Percentiles rank a stretch among this genome's conserved stretches.
These are phyloP conservation scores for Brasilioporus rufonigricans DNA, from an alignment of 768 basidiomycete genomes.

Conservation along the genomic window DNA sequence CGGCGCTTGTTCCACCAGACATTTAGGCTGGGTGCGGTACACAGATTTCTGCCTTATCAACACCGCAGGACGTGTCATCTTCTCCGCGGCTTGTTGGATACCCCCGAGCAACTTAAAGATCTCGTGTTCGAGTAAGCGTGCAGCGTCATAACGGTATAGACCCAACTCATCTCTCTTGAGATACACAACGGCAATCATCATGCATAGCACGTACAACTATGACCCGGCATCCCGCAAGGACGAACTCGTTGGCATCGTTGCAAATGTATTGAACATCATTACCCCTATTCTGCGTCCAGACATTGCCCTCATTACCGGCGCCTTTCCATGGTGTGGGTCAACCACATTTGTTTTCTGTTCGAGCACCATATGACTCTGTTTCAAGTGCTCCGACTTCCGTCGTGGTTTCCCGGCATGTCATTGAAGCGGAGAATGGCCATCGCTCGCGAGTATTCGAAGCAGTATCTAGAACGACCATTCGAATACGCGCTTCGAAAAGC, in stretches of 20 bases:
- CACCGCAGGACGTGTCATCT: too few species aligned
- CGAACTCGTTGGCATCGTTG: not conserved
- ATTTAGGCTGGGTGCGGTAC: conserved; percentile 5
- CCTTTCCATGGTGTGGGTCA: not conserved
- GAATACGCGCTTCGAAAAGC: not conserved
- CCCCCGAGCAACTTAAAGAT: too few species aligned
- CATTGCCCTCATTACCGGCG: not conserved
- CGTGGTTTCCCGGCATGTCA: not conserved
- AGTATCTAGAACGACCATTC: not conserved
- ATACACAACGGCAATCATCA: too few species aligned
- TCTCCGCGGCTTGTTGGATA: too few species aligned
- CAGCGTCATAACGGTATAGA: too few species aligned
- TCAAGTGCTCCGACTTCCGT: not conserved
- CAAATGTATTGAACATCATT: not conserved
- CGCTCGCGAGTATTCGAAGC: not conserved
- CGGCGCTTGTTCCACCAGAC: conserved; percentile 22
- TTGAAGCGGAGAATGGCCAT: not conserved
- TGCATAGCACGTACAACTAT: too few species aligned
- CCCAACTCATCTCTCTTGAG: too few species aligned
- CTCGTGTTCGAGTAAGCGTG: too few species aligned
- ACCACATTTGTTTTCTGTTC: not conserved
- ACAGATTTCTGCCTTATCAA: conserved; percentile 18
- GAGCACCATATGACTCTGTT: not conserved
- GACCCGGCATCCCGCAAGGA: too few species aligned
- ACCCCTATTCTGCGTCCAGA: not conserved